phyloP scores from a whole-genome alignment of 1,139 yeast genomes.

The Hyphopichia buzzinii region DNA sequence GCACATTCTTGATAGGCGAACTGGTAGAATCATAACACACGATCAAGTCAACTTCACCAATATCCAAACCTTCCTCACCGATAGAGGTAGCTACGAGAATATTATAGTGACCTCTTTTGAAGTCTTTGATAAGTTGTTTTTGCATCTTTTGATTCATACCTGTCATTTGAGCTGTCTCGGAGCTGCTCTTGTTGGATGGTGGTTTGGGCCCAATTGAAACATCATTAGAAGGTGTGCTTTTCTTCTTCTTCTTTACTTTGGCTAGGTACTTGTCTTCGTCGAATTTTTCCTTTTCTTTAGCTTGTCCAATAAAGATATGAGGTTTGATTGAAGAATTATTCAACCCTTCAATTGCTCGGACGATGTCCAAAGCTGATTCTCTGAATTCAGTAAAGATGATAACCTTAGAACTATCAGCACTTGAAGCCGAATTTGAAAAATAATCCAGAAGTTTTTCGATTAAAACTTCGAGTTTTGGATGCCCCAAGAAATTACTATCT shows the following conservation, averaged over 20 bases:
- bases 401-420: conserved; percentile 39
- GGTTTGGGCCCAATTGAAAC: conserved; percentile 4
- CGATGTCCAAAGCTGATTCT: conserved; percentile 86
- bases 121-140: conserved; percentile 68
- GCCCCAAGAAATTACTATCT: conserved; percentile 54
- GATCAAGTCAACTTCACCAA: conserved; percentile 94
- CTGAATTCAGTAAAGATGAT: conserved; percentile 86
- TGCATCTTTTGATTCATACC: conserved; percentile 76
- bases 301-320: conserved; percentile 90
- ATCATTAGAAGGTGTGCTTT: not conserved
- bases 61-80: conserved; percentile 98
- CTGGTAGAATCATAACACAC: conserved; percentile 90
- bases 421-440: conserved; percentile 48
- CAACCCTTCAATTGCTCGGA: conserved; percentile 53
- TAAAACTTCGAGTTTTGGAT: conserved; percentile 69
- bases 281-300: conserved; percentile 56
- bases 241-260: conserved; percentile 36
- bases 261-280: conserved; percentile 50
- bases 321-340: conserved; percentile 48
- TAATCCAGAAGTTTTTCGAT: conserved; percentile 58
- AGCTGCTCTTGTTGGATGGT: conserved; percentile 29
- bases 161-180: conserved; percentile 51
- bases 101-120: conserved; percentile 70
- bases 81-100: conserved; percentile 92
- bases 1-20: conserved; percentile 90